Percentiles rank a stretch among this genome's conserved stretches.
These are phyloP conservation scores for Noccaea caerulescens DNA, from an alignment of 345 rosid genomes.

Conservation along the genomic window DNA sequence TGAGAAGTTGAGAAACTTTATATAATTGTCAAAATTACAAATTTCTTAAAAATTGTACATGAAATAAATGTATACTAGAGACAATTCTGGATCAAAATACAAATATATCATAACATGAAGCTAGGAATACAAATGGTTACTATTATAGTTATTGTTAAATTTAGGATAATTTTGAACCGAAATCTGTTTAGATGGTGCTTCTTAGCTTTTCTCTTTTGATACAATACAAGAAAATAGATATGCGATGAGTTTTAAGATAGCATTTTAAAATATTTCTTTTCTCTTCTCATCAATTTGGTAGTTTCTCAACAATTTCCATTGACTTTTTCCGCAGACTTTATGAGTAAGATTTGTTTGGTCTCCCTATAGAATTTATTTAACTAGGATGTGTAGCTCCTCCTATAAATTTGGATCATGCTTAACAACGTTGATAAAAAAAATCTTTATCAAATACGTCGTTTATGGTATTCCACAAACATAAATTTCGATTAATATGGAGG, in stretches of 20 bases:
- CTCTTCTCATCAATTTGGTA: constrained; percentile 21
- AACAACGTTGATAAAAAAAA: neutral
- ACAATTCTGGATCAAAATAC: neutral
- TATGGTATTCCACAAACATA: constrained; percentile 41
- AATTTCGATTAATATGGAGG: constrained; percentile 41
- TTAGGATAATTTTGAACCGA: neutral
- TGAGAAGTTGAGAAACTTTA: constrained; percentile 14
- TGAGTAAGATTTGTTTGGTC: constrained; percentile 33
- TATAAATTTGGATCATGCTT: constrained; percentile 34
- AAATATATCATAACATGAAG: too few species aligned
- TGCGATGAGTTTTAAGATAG: constrained; percentile 23
- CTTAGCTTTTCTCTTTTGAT: neutral
- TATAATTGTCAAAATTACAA: neutral
- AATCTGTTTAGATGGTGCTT: neutral
- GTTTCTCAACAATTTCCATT: constrained; percentile 42
- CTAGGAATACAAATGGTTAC: too few species aligned
- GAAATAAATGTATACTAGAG: neutral
- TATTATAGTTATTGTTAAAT: neutral
- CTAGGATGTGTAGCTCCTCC: neutral
- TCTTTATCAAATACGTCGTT: neutral
- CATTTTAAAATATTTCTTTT: neutral
- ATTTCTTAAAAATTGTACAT: neutral
- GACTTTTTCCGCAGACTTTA: constrained; percentile 35
- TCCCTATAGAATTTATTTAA: constrained; percentile 13
- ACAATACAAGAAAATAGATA: neutral